Conservation (phyloP, 164 flowering plant species). For the Akebia trifoliata region DNA sequence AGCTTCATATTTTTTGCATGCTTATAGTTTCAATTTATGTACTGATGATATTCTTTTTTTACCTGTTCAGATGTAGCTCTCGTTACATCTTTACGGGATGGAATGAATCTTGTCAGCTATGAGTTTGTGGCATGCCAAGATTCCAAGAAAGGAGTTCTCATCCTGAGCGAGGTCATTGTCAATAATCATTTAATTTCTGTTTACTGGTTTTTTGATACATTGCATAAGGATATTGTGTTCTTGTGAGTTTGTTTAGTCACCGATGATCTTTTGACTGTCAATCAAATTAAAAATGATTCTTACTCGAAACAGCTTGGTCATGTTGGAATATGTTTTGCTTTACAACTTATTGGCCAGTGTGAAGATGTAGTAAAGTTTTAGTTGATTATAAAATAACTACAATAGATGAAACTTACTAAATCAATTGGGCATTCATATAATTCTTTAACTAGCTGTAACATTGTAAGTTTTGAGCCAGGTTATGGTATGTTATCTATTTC, state of each 20-base stretch:
- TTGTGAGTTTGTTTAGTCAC: not conserved
- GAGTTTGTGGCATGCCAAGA: constrained; percentile 99
- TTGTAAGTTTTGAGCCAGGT: no score
- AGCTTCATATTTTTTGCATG: not conserved
- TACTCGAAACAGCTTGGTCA: no score
- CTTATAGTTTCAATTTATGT: not conserved
- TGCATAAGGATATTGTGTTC: not conserved
- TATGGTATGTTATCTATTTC: no score
- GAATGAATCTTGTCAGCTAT: constrained; percentile 98
- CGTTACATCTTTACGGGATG: constrained; percentile 95
- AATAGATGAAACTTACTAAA: no score
- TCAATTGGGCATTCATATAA: no score
- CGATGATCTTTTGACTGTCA: no score
- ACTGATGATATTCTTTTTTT: constrained; percentile 1
- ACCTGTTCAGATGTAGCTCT: constrained; percentile 74
- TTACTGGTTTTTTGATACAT: not conserved
- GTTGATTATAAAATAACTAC: no score
- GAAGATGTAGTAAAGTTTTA: no score
- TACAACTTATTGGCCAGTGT: no score
- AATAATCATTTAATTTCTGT: constrained; percentile 3
- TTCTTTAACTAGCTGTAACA: no score
- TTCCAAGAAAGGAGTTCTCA: constrained; percentile 89
- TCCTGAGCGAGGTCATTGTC: constrained; percentile 84
- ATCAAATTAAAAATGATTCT: no score
- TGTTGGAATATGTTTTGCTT: no score